Base-by-base conservation (phyloP, 495 filamentous ascomycete genomes). In the Cenococcum geophilum region DNA sequence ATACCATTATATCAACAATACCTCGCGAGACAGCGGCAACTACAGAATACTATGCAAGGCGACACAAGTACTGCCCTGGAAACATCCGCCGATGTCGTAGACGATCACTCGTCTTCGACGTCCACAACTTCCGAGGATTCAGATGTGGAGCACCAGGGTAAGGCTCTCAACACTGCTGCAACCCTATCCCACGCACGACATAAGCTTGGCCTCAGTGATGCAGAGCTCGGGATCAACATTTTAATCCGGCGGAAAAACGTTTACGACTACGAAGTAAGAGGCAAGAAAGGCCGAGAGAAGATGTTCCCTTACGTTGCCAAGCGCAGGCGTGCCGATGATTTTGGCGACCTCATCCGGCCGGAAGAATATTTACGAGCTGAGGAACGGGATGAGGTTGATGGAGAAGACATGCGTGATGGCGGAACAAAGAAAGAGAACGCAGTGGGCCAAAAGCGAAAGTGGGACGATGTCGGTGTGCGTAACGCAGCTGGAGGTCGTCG, bases 301-400 rank as follows among this genome's bases (percentile, higher is more conserved):
- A 89, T 93, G 83, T 97, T 95, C 65, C 93, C 93, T 0, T 87
- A 91, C 51, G 85, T 92, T 16, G 83, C 89, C 37, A 82, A 88
- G 36, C 79, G 91, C 60, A 86, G 86, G 72, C 86, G 91, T 23
- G 82, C 78, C 11, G 95, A 97, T 72, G 92, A 96, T 60, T 97
- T 90, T 69, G 93, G 93, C 47, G 95, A 97, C 62, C 76, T 92
- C 57, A 95, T 97, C 66, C 80, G 90, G 50, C 90, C 92, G 0
- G 93, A 97, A 59, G 93, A 97, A 42, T 98, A 89, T 69, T 78
- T 96, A n/a, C 80, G 92, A 49, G 92, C 91, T 0, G 93, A 98
- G 68, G 93, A 97, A 73, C 80, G 87, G 23, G 91, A 96, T 61
- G 90, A 95, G 55, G 82, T 84, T 18, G 89, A 92, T 53, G 83